phyloP scores from a whole-genome alignment of 2,329 filamentous ascomycete species.

The Ophiostoma populinum region DNA sequence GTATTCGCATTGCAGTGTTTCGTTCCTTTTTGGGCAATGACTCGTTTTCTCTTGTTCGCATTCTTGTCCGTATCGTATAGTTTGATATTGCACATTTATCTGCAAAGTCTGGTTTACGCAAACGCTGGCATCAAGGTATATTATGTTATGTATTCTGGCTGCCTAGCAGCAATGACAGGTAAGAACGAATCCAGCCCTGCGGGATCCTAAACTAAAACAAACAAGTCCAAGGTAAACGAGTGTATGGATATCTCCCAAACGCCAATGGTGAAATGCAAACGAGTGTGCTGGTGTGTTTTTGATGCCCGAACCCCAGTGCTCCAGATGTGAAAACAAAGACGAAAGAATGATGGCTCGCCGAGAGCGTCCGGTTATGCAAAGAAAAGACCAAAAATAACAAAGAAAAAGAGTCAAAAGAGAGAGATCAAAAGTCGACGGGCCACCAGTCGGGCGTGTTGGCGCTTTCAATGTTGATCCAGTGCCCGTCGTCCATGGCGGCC shows the following conservation, averaged over 20 bases:
- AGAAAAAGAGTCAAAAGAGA: neutral
- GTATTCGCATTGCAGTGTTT: neutral
- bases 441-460: slow-evolving; percentile 51
- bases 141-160: neutral
- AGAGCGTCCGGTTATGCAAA: too few species aligned
- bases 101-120: too few species aligned
- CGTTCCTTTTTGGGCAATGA: neutral
- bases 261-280: too few species aligned
- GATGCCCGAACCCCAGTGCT: too few species aligned
- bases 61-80: neutral
- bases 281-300: too few species aligned
- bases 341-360: too few species aligned
- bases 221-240: slow-evolving; percentile 1
- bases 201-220: too few species aligned
- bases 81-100: too few species aligned
- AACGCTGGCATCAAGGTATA: too few species aligned
- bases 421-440: slow-evolving; percentile 6
- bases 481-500: slow-evolving; percentile 35
- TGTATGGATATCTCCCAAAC: slow-evolving; percentile 1
- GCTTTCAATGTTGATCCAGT: slow-evolving; percentile 70
- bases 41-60: neutral
- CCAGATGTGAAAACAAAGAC: too few species aligned
- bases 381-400: neutral
- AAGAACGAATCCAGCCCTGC: too few species aligned
- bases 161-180: neutral